Base-by-base conservation (phyloP, 73 alveolate species). In the Effrenium voratum region DNA sequence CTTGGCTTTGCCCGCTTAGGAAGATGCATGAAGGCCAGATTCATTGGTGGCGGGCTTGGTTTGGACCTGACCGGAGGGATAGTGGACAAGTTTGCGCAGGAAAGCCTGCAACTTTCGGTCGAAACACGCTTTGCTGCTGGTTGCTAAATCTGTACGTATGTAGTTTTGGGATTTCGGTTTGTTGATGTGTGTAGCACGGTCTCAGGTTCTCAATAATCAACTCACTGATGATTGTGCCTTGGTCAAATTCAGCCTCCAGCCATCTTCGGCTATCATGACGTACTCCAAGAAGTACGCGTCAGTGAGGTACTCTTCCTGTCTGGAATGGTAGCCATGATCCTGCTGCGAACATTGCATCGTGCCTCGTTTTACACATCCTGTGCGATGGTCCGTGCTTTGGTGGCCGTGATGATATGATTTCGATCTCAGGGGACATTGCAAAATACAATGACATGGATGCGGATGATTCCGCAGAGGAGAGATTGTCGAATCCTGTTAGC, bases 391-490 rank as follows among this genome's bases (percentile, higher is more conserved):
- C 38, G 38, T 41, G 57, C 22, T 44, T 3, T 13, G 32, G 77
- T 10, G 26, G 34, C 12, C 24, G 30, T 34, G 91, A 8, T 32
- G 45, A 34, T 5, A 46, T 82, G 46, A 10, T 30, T 66, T 55
- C 41, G 22, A 34, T 22, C 26, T 50, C 34, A 92, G 98, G 98
- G 22, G 99, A 93, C 79, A 93, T 93, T 26, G 99, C 93, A 50
- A 79, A 80, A 36, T 93, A 93, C 99, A 93, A 93, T 60, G 94
- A 93, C 84, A 63, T 93, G 94, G 99, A 93, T 36, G 98, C 98
- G 2, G 99, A 80, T 36, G 93, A 93, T 76, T 60, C 91, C n/a
- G 98, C 73, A 34, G 87, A 66, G 93, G 99, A 59, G 28, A 28
- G 73, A 16, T 81, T 19, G 6, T 30, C 38, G 45, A 22, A 77